Evolutionary conservation across 139 green algal genomes (phyloP).

Genomic region (Tetradesmus lagerheimii): DNA sequence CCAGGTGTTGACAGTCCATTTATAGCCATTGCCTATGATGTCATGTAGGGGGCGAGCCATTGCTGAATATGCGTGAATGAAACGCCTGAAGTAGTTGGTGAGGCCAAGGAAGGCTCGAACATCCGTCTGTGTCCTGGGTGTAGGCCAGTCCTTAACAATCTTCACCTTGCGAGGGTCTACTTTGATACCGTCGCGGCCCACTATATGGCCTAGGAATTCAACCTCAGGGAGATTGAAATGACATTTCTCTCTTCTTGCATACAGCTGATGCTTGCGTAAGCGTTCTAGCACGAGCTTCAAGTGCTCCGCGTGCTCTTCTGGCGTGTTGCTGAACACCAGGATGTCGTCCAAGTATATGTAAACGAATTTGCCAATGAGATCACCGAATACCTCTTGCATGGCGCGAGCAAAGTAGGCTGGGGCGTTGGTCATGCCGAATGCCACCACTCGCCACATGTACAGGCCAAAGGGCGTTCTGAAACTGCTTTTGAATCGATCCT

Average conservation of each 20-base stretch:
- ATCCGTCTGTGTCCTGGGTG: background rate
- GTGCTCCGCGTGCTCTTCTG: conserved; percentile 38
- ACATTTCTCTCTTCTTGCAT: conserved; percentile 43
- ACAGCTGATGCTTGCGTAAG: conserved; percentile 46
- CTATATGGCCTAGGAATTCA: conserved; percentile 47
- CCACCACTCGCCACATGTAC: conserved; percentile 43
- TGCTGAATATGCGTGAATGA: conserved; percentile 47
- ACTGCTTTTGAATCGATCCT: conserved; percentile 29
- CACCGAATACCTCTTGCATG: too few relatives aligned
- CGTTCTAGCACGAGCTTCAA: conserved; percentile 31
- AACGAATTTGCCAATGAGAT: conserved; percentile 38
- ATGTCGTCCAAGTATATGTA: conserved; percentile 59
- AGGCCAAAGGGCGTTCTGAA: conserved; percentile 55
- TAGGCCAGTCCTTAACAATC: conserved; percentile 31
- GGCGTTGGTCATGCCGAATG: conserved; percentile 49
- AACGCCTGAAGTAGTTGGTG: conserved; percentile 54
- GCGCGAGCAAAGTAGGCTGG: conserved; percentile 44
- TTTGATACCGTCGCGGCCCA: background rate
- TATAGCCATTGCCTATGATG: background rate
- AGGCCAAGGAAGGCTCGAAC: conserved; percentile 47
- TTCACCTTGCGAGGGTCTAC: conserved; percentile 32
- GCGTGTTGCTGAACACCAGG: conserved; percentile 45
- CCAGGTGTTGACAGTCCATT: background rate
- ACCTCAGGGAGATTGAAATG: conserved; percentile 33
- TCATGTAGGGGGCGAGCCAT: conserved; percentile 13